Conservation (phyloP, 1,139 yeast species). For the Pneumocystis oryctolagi region DNA sequence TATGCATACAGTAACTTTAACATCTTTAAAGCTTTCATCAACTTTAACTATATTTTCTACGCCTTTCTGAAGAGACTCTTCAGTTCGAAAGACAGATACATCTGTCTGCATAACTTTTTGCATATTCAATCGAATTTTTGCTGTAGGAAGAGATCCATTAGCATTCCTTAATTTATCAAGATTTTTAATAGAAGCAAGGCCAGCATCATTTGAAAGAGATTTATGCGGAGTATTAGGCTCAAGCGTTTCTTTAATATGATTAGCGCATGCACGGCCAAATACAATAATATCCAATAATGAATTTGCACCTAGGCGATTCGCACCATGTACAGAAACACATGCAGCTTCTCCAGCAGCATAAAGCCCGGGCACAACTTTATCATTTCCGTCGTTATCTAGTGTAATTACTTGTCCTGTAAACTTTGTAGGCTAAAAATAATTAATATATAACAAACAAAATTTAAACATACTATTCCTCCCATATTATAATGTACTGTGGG, state of each 20-base stretch:
- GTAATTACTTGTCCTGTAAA: slow-evolving; percentile 51
- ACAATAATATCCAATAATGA: slow-evolving; percentile 95
- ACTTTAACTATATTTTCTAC: slow-evolving; percentile 62
- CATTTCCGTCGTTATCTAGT: slow-evolving; percentile 75
- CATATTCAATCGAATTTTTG: slow-evolving; percentile 82
- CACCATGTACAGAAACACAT: slow-evolving; percentile 98
- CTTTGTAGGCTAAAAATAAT: background rate
- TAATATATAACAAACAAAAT: background rate
- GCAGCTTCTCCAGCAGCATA: slow-evolving; percentile 99
- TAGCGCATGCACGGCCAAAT: slow-evolving; percentile 96
- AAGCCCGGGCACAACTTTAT: slow-evolving; percentile 81
- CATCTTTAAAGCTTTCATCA: slow-evolving; percentile 55
- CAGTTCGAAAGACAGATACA: slow-evolving; percentile 92
- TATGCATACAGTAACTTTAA: slow-evolving; percentile 85
- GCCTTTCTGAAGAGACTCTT: slow-evolving; percentile 85
- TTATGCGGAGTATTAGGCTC: slow-evolving; percentile 81
- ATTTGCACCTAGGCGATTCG: slow-evolving; percentile 97
- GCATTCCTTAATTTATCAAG: slow-evolving; percentile 82
- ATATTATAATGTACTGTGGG: slow-evolving; percentile 98
- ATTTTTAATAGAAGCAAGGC: slow-evolving; percentile 78
- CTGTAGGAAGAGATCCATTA: slow-evolving; percentile 63
- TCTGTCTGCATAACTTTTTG: slow-evolving; percentile 94
- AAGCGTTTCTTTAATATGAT: slow-evolving; percentile 70
- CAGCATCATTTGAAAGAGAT: slow-evolving; percentile 69
- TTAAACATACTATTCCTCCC: slow-evolving; percentile 66